A percentile compares a stretch with the other conserved stretches of the same genome.
phyloP scores from a whole-genome alignment of 2,329 filamentous ascomycete species.

The Penicillium freii region DNA sequence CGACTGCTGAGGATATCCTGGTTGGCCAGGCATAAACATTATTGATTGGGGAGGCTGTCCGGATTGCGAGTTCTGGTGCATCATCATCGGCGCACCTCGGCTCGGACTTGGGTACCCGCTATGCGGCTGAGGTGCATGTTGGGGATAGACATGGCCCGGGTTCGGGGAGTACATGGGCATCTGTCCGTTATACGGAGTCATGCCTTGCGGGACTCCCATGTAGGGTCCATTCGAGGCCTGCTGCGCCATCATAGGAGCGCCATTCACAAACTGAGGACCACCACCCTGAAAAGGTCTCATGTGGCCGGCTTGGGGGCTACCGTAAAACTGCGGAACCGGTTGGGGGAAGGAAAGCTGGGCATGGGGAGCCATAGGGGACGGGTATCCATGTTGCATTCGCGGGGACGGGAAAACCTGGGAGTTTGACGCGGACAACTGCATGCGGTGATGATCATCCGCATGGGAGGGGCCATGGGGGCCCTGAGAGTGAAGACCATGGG shows the following conservation, averaged over 20 bases:
- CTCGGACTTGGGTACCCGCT: conserved; percentile 87
- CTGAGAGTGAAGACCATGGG: conserved; percentile 62
- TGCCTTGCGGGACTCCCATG: conserved; percentile 68
- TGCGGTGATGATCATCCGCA: conserved; percentile 77
- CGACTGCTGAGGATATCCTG: conserved; percentile 69
- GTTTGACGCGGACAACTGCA: conserved; percentile 80
- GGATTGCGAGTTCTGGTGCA: conserved; percentile 88
- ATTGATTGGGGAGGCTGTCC: conserved; percentile 69
- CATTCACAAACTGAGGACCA: conserved; percentile 68
- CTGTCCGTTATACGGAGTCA: conserved; percentile 66
- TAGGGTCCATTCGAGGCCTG: conserved; percentile 66
- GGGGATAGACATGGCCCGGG: conserved; percentile 66
- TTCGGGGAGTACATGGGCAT: conserved; percentile 81
- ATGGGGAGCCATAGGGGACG: conserved; percentile 65
- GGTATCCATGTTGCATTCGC: conserved; percentile 69
- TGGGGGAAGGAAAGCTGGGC: conserved; percentile 70
- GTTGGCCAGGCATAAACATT: conserved; percentile 75
- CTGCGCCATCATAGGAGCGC: conserved; percentile 79
- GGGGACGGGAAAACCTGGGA: conserved; percentile 84
- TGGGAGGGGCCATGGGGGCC: conserved; percentile 70
- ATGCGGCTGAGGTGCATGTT: conserved; percentile 54
- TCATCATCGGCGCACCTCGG: conserved; percentile 87
- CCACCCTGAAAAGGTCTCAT: conserved; percentile 71
- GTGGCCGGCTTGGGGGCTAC: conserved; percentile 67
- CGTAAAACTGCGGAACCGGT: conserved; percentile 68